phyloP scores from a whole-genome alignment of 73 alveolate genomes.

The Loxodes magnus region DNA sequence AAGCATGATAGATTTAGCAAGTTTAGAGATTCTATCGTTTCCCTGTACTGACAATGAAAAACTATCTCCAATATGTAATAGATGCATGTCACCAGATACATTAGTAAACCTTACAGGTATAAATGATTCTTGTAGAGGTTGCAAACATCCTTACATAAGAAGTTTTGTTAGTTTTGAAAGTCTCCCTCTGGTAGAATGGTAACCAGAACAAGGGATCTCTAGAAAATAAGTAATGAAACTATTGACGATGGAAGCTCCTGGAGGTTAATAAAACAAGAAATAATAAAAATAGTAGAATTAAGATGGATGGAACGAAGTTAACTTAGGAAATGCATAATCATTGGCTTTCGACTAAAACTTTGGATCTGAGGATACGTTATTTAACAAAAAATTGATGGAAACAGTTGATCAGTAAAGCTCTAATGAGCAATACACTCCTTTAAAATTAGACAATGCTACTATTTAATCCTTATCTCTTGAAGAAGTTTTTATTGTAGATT shows the following conservation, averaged over 20 bases:
- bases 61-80: slow-evolving; percentile 56
- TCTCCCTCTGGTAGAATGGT: slow-evolving; percentile 83
- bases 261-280: slow-evolving; percentile 13
- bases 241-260: slow-evolving; percentile 62
- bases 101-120: slow-evolving; percentile 56
- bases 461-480: slow-evolving; percentile 60
- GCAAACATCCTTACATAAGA: slow-evolving; percentile 90
- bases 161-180: slow-evolving; percentile 82
- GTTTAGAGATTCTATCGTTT: slow-evolving; percentile 71
- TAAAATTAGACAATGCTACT: slow-evolving; percentile 65
- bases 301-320: slow-evolving; percentile 53
- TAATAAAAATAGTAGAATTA: slow-evolving; percentile 34
- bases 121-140: slow-evolving; percentile 67
- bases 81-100: slow-evolving; percentile 72
- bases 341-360: slow-evolving; percentile 34
- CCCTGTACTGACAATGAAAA: slow-evolving; percentile 91
- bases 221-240: slow-evolving; percentile 55
- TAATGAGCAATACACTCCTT: slow-evolving; percentile 49
- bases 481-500: slow-evolving; percentile 74
- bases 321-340: slow-evolving; percentile 51
- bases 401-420: slow-evolving; percentile 48
- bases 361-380: slow-evolving; percentile 47
- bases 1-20: slow-evolving; percentile 85
- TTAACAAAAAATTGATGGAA: slow-evolving; percentile 53
- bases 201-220: slow-evolving; percentile 49